A percentile compares a stretch with the other conserved stretches of the same genome.
Conservation (phyloP, 1,139 yeast species). For the Yamadazyma triangularis region DNA sequence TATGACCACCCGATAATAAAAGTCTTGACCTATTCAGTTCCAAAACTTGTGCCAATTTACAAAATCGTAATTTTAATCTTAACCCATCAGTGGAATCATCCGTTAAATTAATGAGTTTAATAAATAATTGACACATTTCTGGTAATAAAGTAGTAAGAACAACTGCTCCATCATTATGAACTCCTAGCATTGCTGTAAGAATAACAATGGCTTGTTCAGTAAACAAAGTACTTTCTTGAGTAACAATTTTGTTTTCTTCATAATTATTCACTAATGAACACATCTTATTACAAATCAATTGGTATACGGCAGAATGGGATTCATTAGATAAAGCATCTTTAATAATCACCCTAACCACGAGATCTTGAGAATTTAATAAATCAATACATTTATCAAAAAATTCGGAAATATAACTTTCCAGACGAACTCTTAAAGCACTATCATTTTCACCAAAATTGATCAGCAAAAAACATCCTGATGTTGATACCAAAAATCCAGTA, state of each 20-base stretch:
- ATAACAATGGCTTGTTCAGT: conserved; percentile 39
- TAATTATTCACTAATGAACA: conserved; percentile 21
- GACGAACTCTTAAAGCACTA: conserved; percentile 20
- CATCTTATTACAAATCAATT: conserved; percentile 31
- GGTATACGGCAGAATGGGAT: conserved; percentile 42
- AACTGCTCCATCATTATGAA: conserved; percentile 36
- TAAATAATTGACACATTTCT: conserved; percentile 24
- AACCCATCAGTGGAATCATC: conserved; percentile 34
- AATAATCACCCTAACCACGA: conserved; percentile 43
- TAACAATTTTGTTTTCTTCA: conserved; percentile 20
- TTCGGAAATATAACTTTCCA: conserved; percentile 29
- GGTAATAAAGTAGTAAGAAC: conserved; percentile 33
- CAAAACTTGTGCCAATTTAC: conserved; percentile 49
- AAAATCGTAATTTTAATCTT: conserved; percentile 54
- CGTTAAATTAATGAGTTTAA: conserved; percentile 30
- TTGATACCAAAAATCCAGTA: conserved; percentile 58
- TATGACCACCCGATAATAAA: conserved; percentile 53
- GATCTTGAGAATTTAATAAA: conserved; percentile 47
- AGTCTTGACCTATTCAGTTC: conserved; percentile 36
- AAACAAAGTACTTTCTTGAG: conserved; percentile 30
- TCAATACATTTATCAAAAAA: conserved; percentile 50
- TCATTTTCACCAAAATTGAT: conserved; percentile 24
- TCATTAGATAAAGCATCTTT: conserved; percentile 45
- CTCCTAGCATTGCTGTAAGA: conserved; percentile 32
- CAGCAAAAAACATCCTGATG: conserved; percentile 50